These are phyloP conservation scores for Niveomyces coronatus DNA, from an alignment of 2,329 filamentous ascomycete species.

Conservation along the genomic window DNA sequence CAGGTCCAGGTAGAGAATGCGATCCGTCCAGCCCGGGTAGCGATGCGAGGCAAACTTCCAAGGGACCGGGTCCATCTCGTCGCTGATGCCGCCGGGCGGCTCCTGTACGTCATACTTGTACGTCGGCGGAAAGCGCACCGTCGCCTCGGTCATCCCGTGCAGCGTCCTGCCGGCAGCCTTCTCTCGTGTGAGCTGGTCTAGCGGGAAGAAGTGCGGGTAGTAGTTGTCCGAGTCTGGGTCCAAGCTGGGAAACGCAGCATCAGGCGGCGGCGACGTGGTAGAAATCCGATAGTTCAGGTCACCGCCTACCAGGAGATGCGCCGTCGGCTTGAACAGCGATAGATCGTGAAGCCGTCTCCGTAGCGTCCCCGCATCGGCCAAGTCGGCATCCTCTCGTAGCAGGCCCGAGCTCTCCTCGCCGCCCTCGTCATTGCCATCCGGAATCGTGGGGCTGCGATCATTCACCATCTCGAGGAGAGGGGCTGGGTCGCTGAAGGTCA, in stretches of 20 bases:
- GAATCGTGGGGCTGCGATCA: conserved; percentile 6
- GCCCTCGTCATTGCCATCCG: conserved; percentile 11
- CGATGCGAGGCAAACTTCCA: conserved; percentile 75
- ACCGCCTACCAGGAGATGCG: conserved; percentile 76
- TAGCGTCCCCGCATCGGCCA: conserved; percentile 12
- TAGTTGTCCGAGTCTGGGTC: conserved; percentile 47
- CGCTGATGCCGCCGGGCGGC: conserved; percentile 19
- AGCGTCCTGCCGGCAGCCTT: conserved; percentile 57
- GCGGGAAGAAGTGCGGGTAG: conserved; percentile 54
- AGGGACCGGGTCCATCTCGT: conserved; percentile 28
- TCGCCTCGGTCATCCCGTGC: conserved; percentile 66
- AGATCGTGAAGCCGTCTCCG: conserved; percentile 41
- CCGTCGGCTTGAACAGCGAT: conserved; percentile 63
- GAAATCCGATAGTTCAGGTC: conserved; percentile 93
- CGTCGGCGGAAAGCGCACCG: conserved; percentile 75
- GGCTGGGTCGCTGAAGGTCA: conserved; percentile 60
- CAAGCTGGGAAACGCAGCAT: conserved; percentile 53
- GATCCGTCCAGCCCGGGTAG: conserved; percentile 89
- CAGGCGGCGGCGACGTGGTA: conserved; percentile 48
- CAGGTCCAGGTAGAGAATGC: conserved; percentile 66
- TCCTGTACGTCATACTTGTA: conserved; percentile 67
- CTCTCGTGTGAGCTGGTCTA: conserved; percentile 74
- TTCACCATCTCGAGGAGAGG: conserved; percentile 21
- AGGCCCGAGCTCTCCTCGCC: conserved; percentile 5
- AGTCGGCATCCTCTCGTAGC: conserved; percentile 14